A percentile compares a stretch with the other conserved stretches of the same genome.
Evolutionary conservation across 2,329 filamentous ascomycete genomes (phyloP).

Genomic region (Zasmidium cellare): DNA sequence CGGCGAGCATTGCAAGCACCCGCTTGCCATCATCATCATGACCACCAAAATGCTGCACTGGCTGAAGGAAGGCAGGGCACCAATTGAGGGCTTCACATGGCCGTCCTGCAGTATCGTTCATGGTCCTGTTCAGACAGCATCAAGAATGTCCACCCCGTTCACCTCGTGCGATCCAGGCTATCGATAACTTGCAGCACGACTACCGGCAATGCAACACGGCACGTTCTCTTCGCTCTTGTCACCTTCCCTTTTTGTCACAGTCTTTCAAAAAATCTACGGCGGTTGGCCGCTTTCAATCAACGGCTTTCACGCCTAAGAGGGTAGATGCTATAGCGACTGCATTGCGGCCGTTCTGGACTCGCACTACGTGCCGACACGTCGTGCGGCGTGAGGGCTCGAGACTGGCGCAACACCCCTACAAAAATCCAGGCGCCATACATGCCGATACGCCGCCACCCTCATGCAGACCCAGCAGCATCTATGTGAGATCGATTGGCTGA

Average conservation of each 20-base stretch:
- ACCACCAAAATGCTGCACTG: no score
- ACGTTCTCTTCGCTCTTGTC: background rate
- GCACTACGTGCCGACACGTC: background rate
- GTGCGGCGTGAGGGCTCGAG: background rate
- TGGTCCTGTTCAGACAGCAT: no score
- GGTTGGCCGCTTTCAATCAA: background rate
- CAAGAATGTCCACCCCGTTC: no score
- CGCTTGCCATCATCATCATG: no score
- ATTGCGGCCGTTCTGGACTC: background rate
- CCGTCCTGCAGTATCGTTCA: no score
- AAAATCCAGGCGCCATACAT: background rate
- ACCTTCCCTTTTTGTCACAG: background rate
- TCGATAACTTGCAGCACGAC: background rate
- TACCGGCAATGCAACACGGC: background rate
- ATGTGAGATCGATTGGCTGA: background rate
- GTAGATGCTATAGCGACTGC: background rate
- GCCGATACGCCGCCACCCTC: background rate
- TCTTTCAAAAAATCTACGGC: background rate
- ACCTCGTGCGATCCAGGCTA: no score
- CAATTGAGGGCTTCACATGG: no score
- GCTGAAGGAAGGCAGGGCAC: no score
- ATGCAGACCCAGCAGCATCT: background rate
- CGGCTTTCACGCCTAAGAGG: background rate
- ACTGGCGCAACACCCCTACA: background rate
- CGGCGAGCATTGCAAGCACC: no score